A percentile compares a stretch with the other conserved stretches of the same genome.
phyloP scores from a whole-genome alignment of 352 stramenopile species.

The Pythium monospermum region DNA sequence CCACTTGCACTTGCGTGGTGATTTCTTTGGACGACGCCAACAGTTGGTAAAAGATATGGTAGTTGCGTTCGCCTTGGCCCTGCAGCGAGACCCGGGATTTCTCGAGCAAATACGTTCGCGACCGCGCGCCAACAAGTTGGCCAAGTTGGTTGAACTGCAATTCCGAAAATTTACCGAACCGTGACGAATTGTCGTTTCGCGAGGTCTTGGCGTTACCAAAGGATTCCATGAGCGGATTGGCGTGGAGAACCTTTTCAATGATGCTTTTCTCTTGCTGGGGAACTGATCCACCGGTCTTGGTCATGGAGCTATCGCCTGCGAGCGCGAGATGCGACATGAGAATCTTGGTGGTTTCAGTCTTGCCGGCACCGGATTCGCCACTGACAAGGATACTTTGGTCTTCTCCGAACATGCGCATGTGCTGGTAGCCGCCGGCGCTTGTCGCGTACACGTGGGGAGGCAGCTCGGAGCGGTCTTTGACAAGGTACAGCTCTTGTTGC shows the following conservation, averaged over 20 bases:
- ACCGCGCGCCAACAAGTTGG: constrained; percentile 75
- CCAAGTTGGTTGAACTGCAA: constrained; percentile 91
- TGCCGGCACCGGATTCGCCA: constrained; percentile 90
- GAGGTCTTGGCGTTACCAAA: constrained; percentile 97
- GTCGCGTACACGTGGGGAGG: constrained; percentile 82
- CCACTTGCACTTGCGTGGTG: constrained; percentile 60
- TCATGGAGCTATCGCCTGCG: constrained; percentile 32
- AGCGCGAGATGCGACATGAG: constrained; percentile 93
- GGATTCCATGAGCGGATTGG: constrained; percentile 88
- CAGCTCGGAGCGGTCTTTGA: constrained; percentile 60
- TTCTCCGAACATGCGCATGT: constrained; percentile 80
- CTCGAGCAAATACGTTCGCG: constrained; percentile 83
- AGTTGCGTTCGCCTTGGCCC: constrained; percentile 94
- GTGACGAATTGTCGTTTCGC: constrained; percentile 94
- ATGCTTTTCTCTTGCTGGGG: constrained; percentile 54
- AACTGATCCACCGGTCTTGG: constrained; percentile 24
- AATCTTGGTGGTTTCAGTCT: constrained; percentile 96
- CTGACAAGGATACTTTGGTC: constrained; percentile 81
- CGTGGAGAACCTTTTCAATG: constrained; percentile 76
- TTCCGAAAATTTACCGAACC: constrained; percentile 96
- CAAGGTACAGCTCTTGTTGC: constrained; percentile 74
- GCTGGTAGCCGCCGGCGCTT: constrained; percentile 67
- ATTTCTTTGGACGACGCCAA: constrained; percentile 50
- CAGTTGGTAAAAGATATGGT: constrained; percentile 99
- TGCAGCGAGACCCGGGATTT: constrained; percentile 89